Evolutionary conservation across 345 rosid genomes (phyloP), one percentile per base, ranked within the genome.

Genomic region (Aquilaria yunnanensis): DNA sequence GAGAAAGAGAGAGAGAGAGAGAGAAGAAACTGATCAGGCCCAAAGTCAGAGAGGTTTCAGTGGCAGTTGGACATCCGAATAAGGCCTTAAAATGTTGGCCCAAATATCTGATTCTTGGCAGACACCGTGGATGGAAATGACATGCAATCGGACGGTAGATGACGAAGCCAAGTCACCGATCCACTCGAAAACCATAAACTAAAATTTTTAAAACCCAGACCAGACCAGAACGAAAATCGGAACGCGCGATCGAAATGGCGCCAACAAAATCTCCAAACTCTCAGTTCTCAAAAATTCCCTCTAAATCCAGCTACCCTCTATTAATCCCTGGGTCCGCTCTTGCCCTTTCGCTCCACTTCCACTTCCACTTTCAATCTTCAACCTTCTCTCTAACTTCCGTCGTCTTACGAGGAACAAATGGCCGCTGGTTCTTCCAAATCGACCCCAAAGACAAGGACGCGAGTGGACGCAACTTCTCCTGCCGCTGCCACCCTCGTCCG

Each of bases 361-460:
- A 37, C 5, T 37, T 37, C 43, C 43, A 37, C 5, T 37, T 37
- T 37, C 43, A 37, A 37, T 37, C 23, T 37, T 37, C 43, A 9
- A 37, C 43, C 8, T 37, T 9, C 1, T 37, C 43, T 37, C 43
- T 37, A 3, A 3, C 43, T 37, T 37, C 43, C 8, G 43, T 37
- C 23, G 43, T 37, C 3, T 9, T 3, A 37, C 7, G 43, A 61
- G 51, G 43, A 37, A 49, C 43, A 41, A 12, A 78, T 70, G 79
- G 73, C 76, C 0, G 80, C 79, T 10, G 69, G 78, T 53, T 74
- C 81, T 10, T 79, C 67, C 50, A 45, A 84, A 12, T 84, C 75
- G 32, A 74, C 82, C 6, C 74, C 85, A 2, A 83, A 83, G 75
- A 75, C 81, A 14, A 81, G 88, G 85, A 94, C 88, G 78, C 81